Base-by-base conservation (phyloP, 192 early-diverging fungal species). In the Backusella macrospora region DNA sequence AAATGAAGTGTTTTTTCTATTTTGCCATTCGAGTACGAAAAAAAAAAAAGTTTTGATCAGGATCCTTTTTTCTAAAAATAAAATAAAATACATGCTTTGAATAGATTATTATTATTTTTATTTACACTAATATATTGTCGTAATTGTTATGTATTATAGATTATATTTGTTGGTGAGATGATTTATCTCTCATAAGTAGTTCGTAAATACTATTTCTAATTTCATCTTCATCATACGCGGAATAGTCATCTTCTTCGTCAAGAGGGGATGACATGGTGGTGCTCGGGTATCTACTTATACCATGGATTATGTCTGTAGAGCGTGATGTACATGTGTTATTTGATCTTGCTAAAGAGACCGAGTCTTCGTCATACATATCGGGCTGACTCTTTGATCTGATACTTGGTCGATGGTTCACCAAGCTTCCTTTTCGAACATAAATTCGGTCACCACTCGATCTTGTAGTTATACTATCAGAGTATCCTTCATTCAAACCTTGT, bases 171-270 rank as follows among this genome's bases (percentile, higher is more conserved):
- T 12, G 62, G 16, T 43, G 52, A 40, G 21, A 52, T 72, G 52
- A 44, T 59, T 42, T 52, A 63, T 16, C 70, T 59, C 15, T 62
- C 70, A 23, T 72, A 5, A 21, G 43, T 26, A 40, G 62, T 15
- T 52, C 65, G 10, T 59, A 52, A 62, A 72, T 62, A 13, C 70
- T 72, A 6, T 72, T 59, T 55, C 62, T 59, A 63, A 72, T 72
- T 18, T 44, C 43, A 38, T 40, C 76, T 43, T 64, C 76, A 12
- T 72, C 72, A 62, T 73, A 59, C 3, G 76, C 77, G 1, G 70
- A 59, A 59, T 26, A 23, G 12, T 14, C 45, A 46, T 46, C 45
- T 46, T 59, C 52, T 23, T 59, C 52, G 26, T 59, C 52, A 59
- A 59, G 52, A 23, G 52, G 52, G 1, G 52, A 59, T 26, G 52